Conservation (phyloP, 192 early-diverging fungal genomes). For the Backusella morwellensis region DNA sequence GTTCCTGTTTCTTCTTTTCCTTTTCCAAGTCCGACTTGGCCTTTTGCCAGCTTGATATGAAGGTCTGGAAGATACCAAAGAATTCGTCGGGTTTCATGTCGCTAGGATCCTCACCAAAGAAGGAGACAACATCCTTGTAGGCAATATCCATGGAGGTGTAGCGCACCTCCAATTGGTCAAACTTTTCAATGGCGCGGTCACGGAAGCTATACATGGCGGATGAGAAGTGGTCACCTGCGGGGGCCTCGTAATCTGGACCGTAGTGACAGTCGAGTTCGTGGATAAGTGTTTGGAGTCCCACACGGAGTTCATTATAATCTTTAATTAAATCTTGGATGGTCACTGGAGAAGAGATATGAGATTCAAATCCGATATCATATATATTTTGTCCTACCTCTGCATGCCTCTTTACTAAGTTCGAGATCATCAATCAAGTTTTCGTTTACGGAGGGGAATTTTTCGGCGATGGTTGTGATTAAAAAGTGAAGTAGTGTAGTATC, state of each 20-base stretch:
- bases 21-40: slow-evolving; percentile 47
- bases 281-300: slow-evolving; percentile 45
- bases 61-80: slow-evolving; percentile 84
- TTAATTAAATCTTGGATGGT: slow-evolving; percentile 52
- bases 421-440: slow-evolving; percentile 66
- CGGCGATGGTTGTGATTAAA: slow-evolving; percentile 63
- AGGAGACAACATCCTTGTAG: slow-evolving; percentile 69
- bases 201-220: slow-evolving; percentile 64
- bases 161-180: slow-evolving; percentile 55
- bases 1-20: slow-evolving; percentile 35
- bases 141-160: slow-evolving; percentile 69
- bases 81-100: slow-evolving; percentile 81
- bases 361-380: background rate
- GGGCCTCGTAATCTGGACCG: slow-evolving; percentile 40
- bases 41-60: slow-evolving; percentile 68
- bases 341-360: slow-evolving; percentile 26
- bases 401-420: slow-evolving; percentile 66
- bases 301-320: slow-evolving; percentile 49
- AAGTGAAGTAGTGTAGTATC: slow-evolving; percentile 81
- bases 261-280: slow-evolving; percentile 39
- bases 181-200: slow-evolving; percentile 58
- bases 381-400: slow-evolving; percentile 50
- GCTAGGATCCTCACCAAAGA: slow-evolving; percentile 73
- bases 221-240: slow-evolving; percentile 64
- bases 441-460: slow-evolving; percentile 56